A percentile compares a stretch with the other conserved stretches of the same genome.
phyloP scores from a whole-genome alignment of 2,329 filamentous ascomycete genomes.

The Penicillium rolfsii region DNA sequence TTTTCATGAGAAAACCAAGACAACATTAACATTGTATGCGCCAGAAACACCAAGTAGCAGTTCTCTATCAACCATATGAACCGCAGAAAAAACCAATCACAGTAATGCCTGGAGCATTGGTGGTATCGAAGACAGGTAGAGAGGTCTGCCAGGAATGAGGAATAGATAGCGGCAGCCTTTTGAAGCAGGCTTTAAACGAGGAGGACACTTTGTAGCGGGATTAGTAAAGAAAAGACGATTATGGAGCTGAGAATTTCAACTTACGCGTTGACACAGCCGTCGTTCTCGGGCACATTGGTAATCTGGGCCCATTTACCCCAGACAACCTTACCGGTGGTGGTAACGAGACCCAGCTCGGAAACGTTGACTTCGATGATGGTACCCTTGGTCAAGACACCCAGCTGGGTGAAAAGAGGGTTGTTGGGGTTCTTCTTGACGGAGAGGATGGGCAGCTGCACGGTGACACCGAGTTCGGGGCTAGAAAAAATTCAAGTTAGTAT shows the following conservation, averaged over 20 bases:
- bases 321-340: constrained; percentile 87
- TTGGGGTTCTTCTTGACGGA: constrained; percentile 83
- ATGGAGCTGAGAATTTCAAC: not conserved
- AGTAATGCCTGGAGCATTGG: constrained; percentile 23
- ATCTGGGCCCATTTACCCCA: constrained; percentile 86
- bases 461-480: constrained; percentile 75
- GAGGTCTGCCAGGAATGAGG: constrained; percentile 17
- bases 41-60: constrained; percentile 31
- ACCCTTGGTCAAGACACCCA: constrained; percentile 86
- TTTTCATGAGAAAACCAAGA: constrained; percentile 29
- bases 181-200: constrained; percentile 26
- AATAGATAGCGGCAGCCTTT: constrained; percentile 15
- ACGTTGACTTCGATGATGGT: constrained; percentile 91
- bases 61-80: constrained; percentile 25
- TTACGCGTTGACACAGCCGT: constrained; percentile 62
- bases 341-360: constrained; percentile 85
- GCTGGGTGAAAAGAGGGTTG: constrained; percentile 87
- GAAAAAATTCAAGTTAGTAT: constrained; percentile 15
- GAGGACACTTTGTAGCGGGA: constrained; percentile 23
- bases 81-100: constrained; percentile 24
- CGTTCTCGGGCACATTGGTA: constrained; percentile 57
- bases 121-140: constrained; percentile 30
- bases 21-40: constrained; percentile 20
- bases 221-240: not conserved
- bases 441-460: constrained; percentile 82